These are phyloP conservation scores for Gamarada debralockiae DNA, from an alignment of 495 filamentous ascomycete species.

Conservation along the genomic window DNA sequence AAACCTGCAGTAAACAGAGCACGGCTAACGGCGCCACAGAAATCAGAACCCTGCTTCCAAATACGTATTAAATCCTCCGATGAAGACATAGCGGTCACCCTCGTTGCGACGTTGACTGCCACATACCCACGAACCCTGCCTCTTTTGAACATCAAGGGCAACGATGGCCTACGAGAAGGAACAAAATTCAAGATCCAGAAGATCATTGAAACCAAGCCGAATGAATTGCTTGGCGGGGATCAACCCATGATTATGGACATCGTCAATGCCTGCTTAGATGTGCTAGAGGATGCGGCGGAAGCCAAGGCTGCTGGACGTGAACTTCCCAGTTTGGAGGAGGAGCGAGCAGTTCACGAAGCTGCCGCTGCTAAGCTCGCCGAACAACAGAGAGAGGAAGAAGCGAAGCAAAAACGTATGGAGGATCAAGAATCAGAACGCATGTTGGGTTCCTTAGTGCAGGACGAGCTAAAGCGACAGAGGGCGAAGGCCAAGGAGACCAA, in stretches of 20 bases:
- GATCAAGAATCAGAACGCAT: conserved; percentile 70
- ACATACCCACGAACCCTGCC: conserved; percentile 92
- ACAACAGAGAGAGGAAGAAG: conserved; percentile 42
- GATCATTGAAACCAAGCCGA: conserved; percentile 66
- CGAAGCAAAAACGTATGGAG: conserved; percentile 50
- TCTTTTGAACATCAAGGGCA: conserved; percentile 63
- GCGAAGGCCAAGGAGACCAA: conserved; percentile 51
- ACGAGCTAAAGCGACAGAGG: conserved; percentile 66
- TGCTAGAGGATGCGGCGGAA: conserved; percentile 81
- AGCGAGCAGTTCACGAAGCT: conserved; percentile 65
- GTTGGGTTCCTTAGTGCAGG: conserved; percentile 59
- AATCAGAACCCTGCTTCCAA: conserved; percentile 77
- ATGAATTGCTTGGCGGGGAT: conserved; percentile 48
- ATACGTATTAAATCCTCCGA: conserved; percentile 69
- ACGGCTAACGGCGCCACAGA: conserved; percentile 33
- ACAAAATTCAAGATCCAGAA: conserved; percentile 64
- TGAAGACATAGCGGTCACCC: conserved; percentile 55
- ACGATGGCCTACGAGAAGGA: conserved; percentile 55
- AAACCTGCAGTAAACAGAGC: too few relatives aligned
- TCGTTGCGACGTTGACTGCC: conserved; percentile 72
- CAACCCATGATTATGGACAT: conserved; percentile 90
- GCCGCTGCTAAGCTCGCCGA: conserved; percentile 45
- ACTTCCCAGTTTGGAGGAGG: conserved; percentile 84
- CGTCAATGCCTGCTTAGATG: conserved; percentile 76
- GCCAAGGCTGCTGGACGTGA: conserved; percentile 65